These are phyloP conservation scores for Diaporthe sp. DNA, from an alignment of 2,329 filamentous ascomycete genomes.

Conservation along the genomic window DNA sequence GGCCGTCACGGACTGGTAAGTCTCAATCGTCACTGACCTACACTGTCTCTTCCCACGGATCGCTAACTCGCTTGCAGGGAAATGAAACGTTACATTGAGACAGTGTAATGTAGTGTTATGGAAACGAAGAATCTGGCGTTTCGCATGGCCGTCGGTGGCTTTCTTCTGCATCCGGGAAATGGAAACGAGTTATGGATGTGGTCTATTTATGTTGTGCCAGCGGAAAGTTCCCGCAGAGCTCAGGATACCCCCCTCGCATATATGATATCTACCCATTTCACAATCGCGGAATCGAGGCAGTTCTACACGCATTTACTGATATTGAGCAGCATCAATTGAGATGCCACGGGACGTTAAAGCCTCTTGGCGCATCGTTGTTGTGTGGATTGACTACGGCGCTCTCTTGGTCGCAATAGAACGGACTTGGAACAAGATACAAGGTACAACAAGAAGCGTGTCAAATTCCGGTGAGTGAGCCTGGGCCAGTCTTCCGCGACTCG, in stretches of 20 bases:
- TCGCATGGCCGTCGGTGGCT: background rate
- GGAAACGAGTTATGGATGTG: background rate
- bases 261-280: slow-evolving; percentile 6
- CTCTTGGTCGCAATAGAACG: background rate
- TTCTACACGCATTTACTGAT: slow-evolving; percentile 8
- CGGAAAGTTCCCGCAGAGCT: slow-evolving; percentile 20
- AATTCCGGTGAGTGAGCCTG: background rate
- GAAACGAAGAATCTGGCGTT: background rate
- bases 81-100: slow-evolving; percentile 83
- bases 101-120: slow-evolving; percentile 62
- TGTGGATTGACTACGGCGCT: background rate
- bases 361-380: too few relatives aligned
- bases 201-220: slow-evolving; percentile 8
- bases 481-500: background rate
- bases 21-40: slow-evolving; percentile 46
- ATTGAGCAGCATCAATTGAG: slow-evolving; percentile 22
- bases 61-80: slow-evolving; percentile 67
- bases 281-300: slow-evolving; percentile 1
- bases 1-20: slow-evolving; percentile 95
- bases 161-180: slow-evolving; percentile 11
- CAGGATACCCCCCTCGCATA: slow-evolving; percentile 38
- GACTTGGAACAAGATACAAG: background rate
- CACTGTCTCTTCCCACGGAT: background rate
- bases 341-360: background rate
- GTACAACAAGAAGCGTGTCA: background rate